phyloP scores from a whole-genome alignment of 305 asterid species.

The Petunia hybrid region DNA sequence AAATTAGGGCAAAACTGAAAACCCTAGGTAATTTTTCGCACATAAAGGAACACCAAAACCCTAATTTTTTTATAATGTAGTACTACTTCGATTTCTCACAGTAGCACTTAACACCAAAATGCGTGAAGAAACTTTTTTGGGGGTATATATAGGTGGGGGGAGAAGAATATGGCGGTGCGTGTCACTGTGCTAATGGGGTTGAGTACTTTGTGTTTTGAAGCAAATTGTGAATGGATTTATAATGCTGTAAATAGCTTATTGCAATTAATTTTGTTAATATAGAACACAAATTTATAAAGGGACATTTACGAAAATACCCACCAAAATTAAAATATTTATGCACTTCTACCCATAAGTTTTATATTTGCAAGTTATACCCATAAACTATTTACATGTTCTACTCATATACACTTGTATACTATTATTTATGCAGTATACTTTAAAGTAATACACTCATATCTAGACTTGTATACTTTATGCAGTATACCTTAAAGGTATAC shows the following conservation, averaged over 20 bases:
- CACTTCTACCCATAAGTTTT: no score
- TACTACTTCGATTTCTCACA: neutral
- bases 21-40: slow-evolving; percentile 34
- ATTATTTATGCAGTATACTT: no score
- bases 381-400: no score
- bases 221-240: neutral
- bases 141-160: neutral
- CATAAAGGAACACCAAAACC: slow-evolving; percentile 8
- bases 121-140: neutral
- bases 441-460: no score
- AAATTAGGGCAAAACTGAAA: slow-evolving; percentile 28
- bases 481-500: no score
- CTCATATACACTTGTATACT: no score
- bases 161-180: neutral
- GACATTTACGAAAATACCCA: no score
- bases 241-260: neutral
- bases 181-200: neutral
- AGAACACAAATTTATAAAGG: no score
- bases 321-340: no score
- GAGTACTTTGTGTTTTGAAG: neutral
- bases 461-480: no score
- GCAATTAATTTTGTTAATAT: neutral
- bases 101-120: neutral
- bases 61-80: neutral
- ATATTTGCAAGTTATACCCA: no score